Conservation (phyloP, 164 flowering plant species). For the Dillenia suffruticosa region DNA sequence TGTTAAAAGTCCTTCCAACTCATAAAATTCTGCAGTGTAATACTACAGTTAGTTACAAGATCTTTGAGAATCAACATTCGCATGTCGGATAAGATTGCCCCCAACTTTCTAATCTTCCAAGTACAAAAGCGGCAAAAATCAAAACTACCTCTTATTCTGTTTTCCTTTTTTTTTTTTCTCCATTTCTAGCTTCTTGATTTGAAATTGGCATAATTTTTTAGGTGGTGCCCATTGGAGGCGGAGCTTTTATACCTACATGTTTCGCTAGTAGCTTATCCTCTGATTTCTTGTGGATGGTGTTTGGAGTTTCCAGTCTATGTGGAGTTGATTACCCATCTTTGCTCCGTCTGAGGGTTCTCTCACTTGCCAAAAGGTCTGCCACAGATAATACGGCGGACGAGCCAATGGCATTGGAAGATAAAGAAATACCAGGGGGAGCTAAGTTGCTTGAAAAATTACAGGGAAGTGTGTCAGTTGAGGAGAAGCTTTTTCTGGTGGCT, state of each 20-base stretch:
- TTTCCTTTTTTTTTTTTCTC: too few species aligned
- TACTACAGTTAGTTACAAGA: too few species aligned
- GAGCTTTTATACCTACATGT: constrained; percentile 70
- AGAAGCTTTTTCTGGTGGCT: constrained; percentile 41
- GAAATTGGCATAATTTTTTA: constrained; percentile 18
- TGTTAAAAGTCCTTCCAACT: too few species aligned
- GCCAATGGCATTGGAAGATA: constrained; percentile 43
- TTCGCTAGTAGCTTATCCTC: constrained; percentile 35
- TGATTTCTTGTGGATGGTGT: constrained; percentile 69
- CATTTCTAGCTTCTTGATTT: neutral
- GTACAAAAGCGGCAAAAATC: too few species aligned
- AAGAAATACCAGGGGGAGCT: constrained; percentile 58
- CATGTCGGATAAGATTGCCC: too few species aligned
- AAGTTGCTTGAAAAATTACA: constrained; percentile 67
- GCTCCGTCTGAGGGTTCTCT: constrained; percentile 57
- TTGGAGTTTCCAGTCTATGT: constrained; percentile 65
- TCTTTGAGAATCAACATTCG: too few species aligned
- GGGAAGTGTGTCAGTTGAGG: constrained; percentile 51
- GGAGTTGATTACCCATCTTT: constrained; percentile 30
- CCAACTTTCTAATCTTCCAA: too few species aligned
- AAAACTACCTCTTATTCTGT: too few species aligned
- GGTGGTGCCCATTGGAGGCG: constrained; percentile 52
- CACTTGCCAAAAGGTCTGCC: constrained; percentile 25
- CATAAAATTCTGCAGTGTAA: too few species aligned
- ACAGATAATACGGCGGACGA: constrained; percentile 18